These are phyloP conservation scores for Diaporthe longicolla DNA, from an alignment of 2,329 filamentous ascomycete genomes.

Conservation along the genomic window DNA sequence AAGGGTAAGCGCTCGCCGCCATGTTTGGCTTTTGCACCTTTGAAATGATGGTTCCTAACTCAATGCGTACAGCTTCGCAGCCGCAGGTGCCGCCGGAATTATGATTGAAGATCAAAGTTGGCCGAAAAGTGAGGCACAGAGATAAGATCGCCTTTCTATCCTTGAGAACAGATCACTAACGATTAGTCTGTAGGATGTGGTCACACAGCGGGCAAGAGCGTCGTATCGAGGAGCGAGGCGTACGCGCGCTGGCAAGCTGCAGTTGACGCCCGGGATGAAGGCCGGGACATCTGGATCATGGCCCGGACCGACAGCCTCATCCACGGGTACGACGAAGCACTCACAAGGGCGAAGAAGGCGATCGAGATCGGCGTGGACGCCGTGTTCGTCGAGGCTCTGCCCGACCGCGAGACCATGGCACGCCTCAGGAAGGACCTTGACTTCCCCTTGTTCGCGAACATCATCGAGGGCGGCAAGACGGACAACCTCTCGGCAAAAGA, in stretches of 20 bases:
- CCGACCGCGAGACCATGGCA: constrained; percentile 2
- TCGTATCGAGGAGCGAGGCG: constrained; percentile 8
- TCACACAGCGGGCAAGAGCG: constrained; percentile 10
- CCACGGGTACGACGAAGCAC: not conserved
- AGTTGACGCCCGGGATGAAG: not conserved
- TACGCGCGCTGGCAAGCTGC: constrained; percentile 12
- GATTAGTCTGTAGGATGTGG: not conserved
- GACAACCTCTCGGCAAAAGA: not conserved
- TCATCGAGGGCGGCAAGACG: constrained; percentile 20
- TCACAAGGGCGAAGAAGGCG: not conserved
- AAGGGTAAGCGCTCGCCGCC: not conserved
- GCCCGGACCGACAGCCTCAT: constrained; percentile 17
- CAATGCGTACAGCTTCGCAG: not conserved
- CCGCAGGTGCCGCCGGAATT: not conserved
- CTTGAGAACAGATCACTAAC: not conserved
- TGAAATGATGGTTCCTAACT: not conserved
- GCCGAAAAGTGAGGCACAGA: not conserved
- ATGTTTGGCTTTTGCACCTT: not conserved
- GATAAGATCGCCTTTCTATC: not conserved
- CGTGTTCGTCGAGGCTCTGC: not conserved
- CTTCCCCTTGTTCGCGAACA: not conserved
- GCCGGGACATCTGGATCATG: constrained; percentile 2
- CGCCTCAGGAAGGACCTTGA: constrained; percentile 1
- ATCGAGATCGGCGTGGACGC: constrained; percentile 20
- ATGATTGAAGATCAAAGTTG: constrained; percentile 15